A percentile compares a stretch with the other conserved stretches of the same genome.
These are phyloP conservation scores for Claviceps sp. DNA, from an alignment of 2,329 filamentous ascomycete genomes.

Conservation along the genomic window DNA sequence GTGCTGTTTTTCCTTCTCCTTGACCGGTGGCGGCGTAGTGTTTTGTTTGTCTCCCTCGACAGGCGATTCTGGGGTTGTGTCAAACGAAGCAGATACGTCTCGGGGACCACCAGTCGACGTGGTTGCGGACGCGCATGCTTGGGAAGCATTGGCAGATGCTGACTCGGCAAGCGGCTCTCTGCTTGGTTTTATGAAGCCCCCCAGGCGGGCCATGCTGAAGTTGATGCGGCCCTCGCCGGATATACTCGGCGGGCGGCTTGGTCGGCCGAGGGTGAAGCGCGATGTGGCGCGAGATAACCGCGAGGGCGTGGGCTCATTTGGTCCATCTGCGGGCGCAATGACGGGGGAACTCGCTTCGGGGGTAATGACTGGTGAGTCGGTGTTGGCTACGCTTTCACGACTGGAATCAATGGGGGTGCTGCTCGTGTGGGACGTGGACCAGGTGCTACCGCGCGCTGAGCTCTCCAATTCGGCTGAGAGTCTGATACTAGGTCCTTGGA, in stretches of 20 bases:
- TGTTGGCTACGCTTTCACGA: constrained; percentile 37
- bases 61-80: constrained; percentile 9
- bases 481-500: constrained; percentile 35
- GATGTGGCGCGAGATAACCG: constrained; percentile 45
- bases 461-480: constrained; percentile 42
- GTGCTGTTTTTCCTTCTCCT: constrained; percentile 14
- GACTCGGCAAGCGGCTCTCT: constrained; percentile 28
- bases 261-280: constrained; percentile 33
- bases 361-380: constrained; percentile 29
- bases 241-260: constrained; percentile 45
- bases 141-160: constrained; percentile 8
- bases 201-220: constrained; percentile 42
- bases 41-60: constrained; percentile 10
- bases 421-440: constrained; percentile 22
- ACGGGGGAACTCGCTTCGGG: constrained; percentile 23
- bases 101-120: constrained; percentile 14
- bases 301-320: constrained; percentile 40
- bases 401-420: constrained; percentile 25
- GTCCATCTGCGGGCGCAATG: constrained; percentile 38
- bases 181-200: constrained; percentile 36
- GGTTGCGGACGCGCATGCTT: constrained; percentile 14
- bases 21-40: constrained; percentile 8
- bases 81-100: constrained; percentile 10
- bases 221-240: constrained; percentile 45
- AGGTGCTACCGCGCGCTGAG: constrained; percentile 33